Base-by-base conservation (phyloP, 805 yeast genomes). In the Myxozyma nipponensis region DNA sequence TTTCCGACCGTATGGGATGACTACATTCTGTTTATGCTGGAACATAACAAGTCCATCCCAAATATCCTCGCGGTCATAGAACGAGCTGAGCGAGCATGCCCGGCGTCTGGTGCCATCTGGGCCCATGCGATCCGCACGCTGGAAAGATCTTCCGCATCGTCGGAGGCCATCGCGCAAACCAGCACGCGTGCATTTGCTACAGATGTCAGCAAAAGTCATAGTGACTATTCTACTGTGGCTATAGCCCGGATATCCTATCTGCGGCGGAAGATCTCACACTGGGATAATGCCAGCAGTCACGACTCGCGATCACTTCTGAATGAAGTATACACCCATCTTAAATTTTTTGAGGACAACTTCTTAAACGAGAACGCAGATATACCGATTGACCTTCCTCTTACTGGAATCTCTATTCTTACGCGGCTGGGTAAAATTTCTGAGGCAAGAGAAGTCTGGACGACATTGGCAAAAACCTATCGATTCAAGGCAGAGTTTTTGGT, bases 401-500 rank as follows among this genome's bases (percentile, higher is more conserved):
- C 38, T 6, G 19, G 6, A 7, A 50, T 54, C 15, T 24, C 43
- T 7, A 26, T 43, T 3, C 19, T 47, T 13, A 51, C 56, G 7
- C 26, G 38, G 26, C 44, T 26, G 15, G 50, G 46, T 9, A 25
- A 37, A 7, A 21, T 46, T 13, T 45, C 26, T 18, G 15, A 26
- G 17, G 56, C 50, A 0, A 45, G 59, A 2, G 32, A 39, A 9
- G 41, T 36, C 18, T 55, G 70, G 44, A 47, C 60, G 3, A 39
- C 39, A 21, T 45, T 74, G 26, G 48, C 73, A 1, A 47, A 56
- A 2, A 57, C 51, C 1, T 72, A 66, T 46, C 47, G 60, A 0
- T 46, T 57, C 2, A 76, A 77, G 57, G 63, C 71, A 25, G 78
- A 74, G 26, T 66, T 73, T 6, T 81, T 84, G 84, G 45, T 78